These are phyloP conservation scores for Chaetomium olivaceum DNA, from an alignment of 2,329 filamentous ascomycete genomes.

Conservation along the genomic window DNA sequence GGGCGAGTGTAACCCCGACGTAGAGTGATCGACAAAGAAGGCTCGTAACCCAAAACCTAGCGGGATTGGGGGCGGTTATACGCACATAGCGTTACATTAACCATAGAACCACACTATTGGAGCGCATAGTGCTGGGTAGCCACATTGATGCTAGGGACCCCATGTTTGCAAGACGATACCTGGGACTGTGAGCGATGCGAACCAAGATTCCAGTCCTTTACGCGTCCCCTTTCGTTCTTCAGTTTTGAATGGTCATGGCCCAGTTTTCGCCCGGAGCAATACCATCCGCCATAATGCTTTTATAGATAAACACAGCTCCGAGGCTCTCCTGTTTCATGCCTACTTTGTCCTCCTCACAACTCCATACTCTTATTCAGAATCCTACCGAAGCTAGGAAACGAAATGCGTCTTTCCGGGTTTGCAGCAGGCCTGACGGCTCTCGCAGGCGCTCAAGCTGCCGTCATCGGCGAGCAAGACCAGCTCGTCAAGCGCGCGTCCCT, in stretches of 20 bases:
- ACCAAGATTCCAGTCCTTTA: not conserved
- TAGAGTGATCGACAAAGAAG: too few species aligned
- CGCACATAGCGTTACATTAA: not conserved
- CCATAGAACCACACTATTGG: not conserved
- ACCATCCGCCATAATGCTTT: not conserved
- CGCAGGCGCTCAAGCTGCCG: not conserved
- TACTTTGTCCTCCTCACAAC: not conserved
- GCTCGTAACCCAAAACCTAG: too few species aligned
- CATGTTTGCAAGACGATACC: too few species aligned
- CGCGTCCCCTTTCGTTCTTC: too few species aligned
- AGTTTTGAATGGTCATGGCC: not conserved
- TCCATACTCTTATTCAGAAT: not conserved
- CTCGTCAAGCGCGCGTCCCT: constrained; percentile 1
- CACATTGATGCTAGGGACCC: not conserved
- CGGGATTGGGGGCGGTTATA: too few species aligned
- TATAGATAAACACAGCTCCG: not conserved
- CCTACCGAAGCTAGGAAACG: not conserved
- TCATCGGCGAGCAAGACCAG: not conserved
- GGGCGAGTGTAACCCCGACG: too few species aligned
- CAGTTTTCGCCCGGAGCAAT: not conserved
- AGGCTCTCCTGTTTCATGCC: not conserved
- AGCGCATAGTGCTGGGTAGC: not conserved
- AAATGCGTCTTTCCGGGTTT: not conserved
- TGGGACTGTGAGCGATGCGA: not conserved
- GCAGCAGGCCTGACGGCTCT: not conserved